phyloP scores from a whole-genome alignment of 495 filamentous ascomycete genomes.

The Pseudomonodictys pantanalensis region DNA sequence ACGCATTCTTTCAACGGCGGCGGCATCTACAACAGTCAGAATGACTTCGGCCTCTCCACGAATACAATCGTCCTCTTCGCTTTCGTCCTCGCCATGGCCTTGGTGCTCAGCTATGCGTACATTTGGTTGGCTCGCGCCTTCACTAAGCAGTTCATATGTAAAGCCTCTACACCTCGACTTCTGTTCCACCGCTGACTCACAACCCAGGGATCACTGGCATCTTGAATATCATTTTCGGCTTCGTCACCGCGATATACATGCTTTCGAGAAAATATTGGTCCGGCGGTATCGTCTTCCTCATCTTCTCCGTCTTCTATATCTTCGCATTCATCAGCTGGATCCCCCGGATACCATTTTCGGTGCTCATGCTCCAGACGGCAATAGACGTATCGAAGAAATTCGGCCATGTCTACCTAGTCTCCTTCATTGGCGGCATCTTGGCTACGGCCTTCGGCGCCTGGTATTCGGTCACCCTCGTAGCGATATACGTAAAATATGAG shows the following conservation, averaged over 20 bases:
- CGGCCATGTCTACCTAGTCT: constrained; percentile 84
- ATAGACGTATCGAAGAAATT: constrained; percentile 81
- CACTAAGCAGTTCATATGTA: constrained; percentile 89
- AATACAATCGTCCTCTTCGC: constrained; percentile 83
- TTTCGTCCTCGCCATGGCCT: constrained; percentile 68
- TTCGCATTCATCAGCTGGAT: constrained; percentile 83
- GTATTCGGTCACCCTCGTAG: constrained; percentile 59
- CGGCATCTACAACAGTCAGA: constrained; percentile 66
- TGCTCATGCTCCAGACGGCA: constrained; percentile 80
- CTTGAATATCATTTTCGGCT: constrained; percentile 48
- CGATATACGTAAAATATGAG: constrained; percentile 77
- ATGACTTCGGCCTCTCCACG: constrained; percentile 68
- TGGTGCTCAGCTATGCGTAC: constrained; percentile 72
- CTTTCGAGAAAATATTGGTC: constrained; percentile 66
- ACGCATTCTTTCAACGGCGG: constrained; percentile 63
- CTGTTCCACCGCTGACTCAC: constrained; percentile 27
- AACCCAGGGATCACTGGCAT: constrained; percentile 16
- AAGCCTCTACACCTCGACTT: constrained; percentile 58
- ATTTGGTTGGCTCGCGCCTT: constrained; percentile 74
- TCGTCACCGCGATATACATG: constrained; percentile 68
- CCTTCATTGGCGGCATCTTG: constrained; percentile 71
- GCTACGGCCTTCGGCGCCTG: constrained; percentile 66
- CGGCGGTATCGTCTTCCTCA: constrained; percentile 79
- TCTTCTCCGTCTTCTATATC: constrained; percentile 77
- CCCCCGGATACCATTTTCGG: constrained; percentile 80